A percentile compares a stretch with the other conserved stretches of the same genome.
Evolutionary conservation across 768 basidiomycete species (phyloP).

Genomic region (Tylopilus subfusipes): DNA sequence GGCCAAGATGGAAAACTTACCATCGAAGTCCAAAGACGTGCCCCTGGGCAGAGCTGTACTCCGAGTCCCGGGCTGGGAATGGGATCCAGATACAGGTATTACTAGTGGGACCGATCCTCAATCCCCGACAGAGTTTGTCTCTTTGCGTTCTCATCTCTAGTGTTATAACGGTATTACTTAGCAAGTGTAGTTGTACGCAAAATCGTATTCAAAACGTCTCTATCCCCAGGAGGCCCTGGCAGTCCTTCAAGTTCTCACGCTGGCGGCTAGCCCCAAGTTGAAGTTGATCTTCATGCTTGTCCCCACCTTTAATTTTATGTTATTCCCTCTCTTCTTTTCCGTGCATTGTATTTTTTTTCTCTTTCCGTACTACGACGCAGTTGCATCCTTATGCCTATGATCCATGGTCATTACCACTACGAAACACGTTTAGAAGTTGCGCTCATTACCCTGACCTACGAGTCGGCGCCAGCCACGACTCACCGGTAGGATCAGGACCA

Average conservation of each 20-base stretch:
- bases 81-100: slow-evolving; percentile 28
- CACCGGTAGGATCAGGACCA: slow-evolving; percentile 6
- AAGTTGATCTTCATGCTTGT: background rate
- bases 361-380: slow-evolving; percentile 1
- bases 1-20: slow-evolving; percentile 44
- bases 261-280: background rate
- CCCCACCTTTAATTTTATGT: slow-evolving; percentile 12
- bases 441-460: background rate
- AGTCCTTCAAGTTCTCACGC: slow-evolving; percentile 3
- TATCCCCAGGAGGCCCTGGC: background rate
- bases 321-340: slow-evolving; percentile 4
- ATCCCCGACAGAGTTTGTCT: slow-evolving; percentile 2
- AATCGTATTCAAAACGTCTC: slow-evolving; percentile 12
- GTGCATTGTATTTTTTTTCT: slow-evolving; percentile 11
- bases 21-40: slow-evolving; percentile 40
- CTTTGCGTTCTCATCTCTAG: slow-evolving; percentile 7
- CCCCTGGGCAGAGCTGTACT: slow-evolving; percentile 25
- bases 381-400: background rate
- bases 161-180: slow-evolving; percentile 22
- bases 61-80: slow-evolving; percentile 26
- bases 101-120: slow-evolving; percentile 12
- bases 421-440: background rate
- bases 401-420: background rate
- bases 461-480: background rate
- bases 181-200: slow-evolving; percentile 22